A percentile compares a stretch with the other conserved stretches of the same genome.
These are phyloP conservation scores for Podospora appendiculata DNA, from an alignment of 495 filamentous ascomycete species.

Conservation along the genomic window DNA sequence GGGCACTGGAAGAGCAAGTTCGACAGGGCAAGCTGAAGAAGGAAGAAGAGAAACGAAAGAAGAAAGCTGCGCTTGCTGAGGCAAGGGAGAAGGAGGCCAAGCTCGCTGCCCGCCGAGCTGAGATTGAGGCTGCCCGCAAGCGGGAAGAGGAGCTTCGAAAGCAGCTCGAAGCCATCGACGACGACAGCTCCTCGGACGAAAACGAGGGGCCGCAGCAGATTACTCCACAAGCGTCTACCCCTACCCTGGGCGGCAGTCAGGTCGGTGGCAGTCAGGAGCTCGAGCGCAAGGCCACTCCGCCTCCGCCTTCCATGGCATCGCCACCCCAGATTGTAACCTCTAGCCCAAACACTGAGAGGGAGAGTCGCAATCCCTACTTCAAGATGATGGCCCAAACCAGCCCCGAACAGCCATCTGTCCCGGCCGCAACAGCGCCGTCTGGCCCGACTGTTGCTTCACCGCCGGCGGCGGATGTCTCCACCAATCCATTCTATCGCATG, in stretches of 20 bases:
- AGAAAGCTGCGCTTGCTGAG: constrained; percentile 78
- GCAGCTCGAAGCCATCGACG: constrained; percentile 76
- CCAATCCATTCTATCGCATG: constrained; percentile 94
- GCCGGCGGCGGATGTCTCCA: constrained; percentile 52
- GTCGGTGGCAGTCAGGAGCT: constrained; percentile 42
- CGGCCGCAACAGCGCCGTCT: constrained; percentile 33
- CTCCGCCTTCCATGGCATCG: constrained; percentile 32
- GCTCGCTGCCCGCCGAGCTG: constrained; percentile 77
- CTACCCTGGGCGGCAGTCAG: constrained; percentile 51
- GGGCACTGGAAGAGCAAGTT: constrained; percentile 88
- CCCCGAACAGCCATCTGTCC: constrained; percentile 37
- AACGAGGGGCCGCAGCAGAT: constrained; percentile 77
- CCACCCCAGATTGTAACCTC: constrained; percentile 38
- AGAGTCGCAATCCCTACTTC: constrained; percentile 46
- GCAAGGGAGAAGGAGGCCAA: constrained; percentile 84
- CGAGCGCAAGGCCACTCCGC: constrained; percentile 41
- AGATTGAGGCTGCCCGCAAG: constrained; percentile 85
- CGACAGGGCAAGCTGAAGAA: constrained; percentile 94
- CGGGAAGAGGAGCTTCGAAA: constrained; percentile 80
- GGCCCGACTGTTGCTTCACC: constrained; percentile 33
- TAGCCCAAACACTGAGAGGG: constrained; percentile 38
- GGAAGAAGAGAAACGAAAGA: constrained; percentile 85
- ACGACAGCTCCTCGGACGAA: constrained; percentile 76
- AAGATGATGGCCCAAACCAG: constrained; percentile 41
- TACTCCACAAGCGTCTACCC: constrained; percentile 76